Conservation (phyloP, 441 rosid species). For the Mallotus repandus region DNA sequence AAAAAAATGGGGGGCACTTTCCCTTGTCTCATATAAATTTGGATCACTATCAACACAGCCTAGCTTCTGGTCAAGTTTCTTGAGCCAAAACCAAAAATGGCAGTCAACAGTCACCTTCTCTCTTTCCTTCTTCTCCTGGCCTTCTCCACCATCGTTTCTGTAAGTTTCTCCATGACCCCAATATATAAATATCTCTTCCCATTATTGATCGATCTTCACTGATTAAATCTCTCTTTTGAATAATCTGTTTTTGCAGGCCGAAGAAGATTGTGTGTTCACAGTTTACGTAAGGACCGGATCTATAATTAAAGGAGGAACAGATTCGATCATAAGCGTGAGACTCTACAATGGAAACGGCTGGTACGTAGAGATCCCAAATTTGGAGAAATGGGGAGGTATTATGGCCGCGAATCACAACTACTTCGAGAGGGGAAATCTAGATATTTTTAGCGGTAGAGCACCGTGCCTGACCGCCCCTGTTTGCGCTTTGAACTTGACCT, state of each 20-base stretch:
- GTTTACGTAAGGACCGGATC: constrained; percentile 72
- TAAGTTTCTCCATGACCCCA: constrained; percentile 21
- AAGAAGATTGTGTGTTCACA: constrained; percentile 63
- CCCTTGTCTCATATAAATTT: not conserved
- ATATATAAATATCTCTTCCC: too few relatives aligned
- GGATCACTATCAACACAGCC: not conserved
- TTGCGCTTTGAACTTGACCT: constrained; percentile 64
- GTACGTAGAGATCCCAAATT: constrained; percentile 34
- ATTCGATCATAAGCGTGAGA: constrained; percentile 51
- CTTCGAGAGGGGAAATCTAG: constrained; percentile 81
- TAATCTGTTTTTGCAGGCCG: constrained; percentile 24
- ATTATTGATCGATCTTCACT: not conserved
- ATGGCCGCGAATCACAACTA: constrained; percentile 65
- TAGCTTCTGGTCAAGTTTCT: not conserved
- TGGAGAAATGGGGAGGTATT: constrained; percentile 73
- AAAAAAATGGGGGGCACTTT: not conserved
- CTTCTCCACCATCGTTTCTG: constrained; percentile 34
- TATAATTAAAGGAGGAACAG: constrained; percentile 72
- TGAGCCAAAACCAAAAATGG: constrained; percentile 13
- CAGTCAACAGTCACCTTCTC: constrained; percentile 13
- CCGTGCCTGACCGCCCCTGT: constrained; percentile 46
- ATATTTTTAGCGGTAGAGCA: constrained; percentile 72
- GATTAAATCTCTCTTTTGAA: not conserved
- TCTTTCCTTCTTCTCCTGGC: constrained; percentile 36
- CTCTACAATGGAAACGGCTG: constrained; percentile 50